Evolutionary conservation across 306 rosid species (phyloP), one percentile per base, ranked within the genome.

Genomic region (Cicer yamashitae): DNA sequence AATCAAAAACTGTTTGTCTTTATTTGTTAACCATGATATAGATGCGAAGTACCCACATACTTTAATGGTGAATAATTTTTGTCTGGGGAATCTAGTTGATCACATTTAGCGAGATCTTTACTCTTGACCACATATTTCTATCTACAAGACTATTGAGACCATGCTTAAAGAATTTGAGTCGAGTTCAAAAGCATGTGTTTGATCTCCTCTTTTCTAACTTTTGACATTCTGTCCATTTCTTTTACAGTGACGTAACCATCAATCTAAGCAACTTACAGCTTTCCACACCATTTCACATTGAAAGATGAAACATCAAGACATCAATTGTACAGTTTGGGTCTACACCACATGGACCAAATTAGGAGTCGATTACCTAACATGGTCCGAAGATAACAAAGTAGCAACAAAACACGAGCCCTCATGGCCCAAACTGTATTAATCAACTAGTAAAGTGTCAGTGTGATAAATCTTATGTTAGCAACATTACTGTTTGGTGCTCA

Each of bases 341-440:
- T 76, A 77, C 87, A 73, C 56, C 83, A 78, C 77, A 80, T 84
- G 85, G 84, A 63, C 71, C 80, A 60, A 62, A 67, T 34, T 15
- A 80, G 44, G 71, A 51, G 68, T 46, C 15, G 39, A 72, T 62
- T 10, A 77, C 85, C 75, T 76, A 77, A 82, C 71, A 15, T 48
- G 71, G 56, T 8, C 38, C 9, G 12, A 53, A 46, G 6, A 54
- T 75, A 67, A 46, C 61, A 52, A 41, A 69, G 76, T 8, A 63
- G 66, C 44, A 60, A 77, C 72, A 12, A 50, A 6, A 75, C 71
- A 70, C 54, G 66, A 79, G 30, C 72, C 60, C 69, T 62, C 70
- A 12, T 79, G 79, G 57, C 71, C 75, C 59, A 0, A 72, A 52
- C 6, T 51, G 14, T 73, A 52, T 20, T 52, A 44, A 44, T 76